Evolutionary conservation across 1,139 yeast genomes (phyloP).

Genomic region (Pichia norvegensis): DNA sequence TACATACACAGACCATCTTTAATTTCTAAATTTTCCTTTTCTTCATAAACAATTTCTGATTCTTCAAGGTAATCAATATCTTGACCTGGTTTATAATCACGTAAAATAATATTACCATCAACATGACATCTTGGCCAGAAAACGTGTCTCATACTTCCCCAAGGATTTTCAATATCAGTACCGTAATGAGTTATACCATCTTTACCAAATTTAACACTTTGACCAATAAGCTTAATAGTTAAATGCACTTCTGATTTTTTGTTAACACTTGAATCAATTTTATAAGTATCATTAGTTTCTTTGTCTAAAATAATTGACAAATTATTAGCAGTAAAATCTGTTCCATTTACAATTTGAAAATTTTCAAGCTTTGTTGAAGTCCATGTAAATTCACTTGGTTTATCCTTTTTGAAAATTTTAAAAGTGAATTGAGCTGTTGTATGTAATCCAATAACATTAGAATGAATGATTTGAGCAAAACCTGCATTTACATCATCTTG

Average conservation of each 20-base stretch:
- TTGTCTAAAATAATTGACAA: constrained; percentile 56
- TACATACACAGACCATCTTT: constrained; percentile 44
- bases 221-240: constrained; percentile 51
- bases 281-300: constrained; percentile 40
- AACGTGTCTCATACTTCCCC: constrained; percentile 95
- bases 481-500: constrained; percentile 62
- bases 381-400: constrained; percentile 59
- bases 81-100: constrained; percentile 12
- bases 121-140: constrained; percentile 91
- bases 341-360: constrained; percentile 59
- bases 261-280: constrained; percentile 58
- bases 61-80: constrained; percentile 15
- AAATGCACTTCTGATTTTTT: constrained; percentile 70
- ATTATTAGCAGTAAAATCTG: constrained; percentile 70
- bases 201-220: constrained; percentile 84
- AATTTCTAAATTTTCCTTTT: constrained; percentile 17
- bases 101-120: constrained; percentile 46
- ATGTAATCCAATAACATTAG: constrained; percentile 81
- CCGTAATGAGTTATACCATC: constrained; percentile 86
- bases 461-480: constrained; percentile 90
- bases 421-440: constrained; percentile 95
- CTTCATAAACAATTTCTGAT: constrained; percentile 10
- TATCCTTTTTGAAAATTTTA: constrained; percentile 53
- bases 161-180: constrained; percentile 69
- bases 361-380: constrained; percentile 84